A percentile compares a stretch with the other conserved stretches of the same genome.
These are phyloP conservation scores for Nemania abortiva DNA, from an alignment of 2,329 filamentous ascomycete species.

Conservation along the genomic window DNA sequence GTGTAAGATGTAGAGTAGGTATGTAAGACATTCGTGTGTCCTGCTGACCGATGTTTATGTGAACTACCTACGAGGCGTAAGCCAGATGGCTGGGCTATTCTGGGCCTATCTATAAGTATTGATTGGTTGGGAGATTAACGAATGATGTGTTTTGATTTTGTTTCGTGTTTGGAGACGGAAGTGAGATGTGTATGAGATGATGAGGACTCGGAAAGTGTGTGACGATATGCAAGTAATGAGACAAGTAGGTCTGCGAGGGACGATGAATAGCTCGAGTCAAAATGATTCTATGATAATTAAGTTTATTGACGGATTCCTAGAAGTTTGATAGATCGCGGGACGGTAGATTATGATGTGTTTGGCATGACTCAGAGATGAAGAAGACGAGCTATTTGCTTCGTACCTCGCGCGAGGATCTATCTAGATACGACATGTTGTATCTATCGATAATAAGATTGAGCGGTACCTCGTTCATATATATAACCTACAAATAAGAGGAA, in stretches of 20 bases:
- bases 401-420: too few relatives aligned
- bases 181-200: neutral
- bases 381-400: too few relatives aligned
- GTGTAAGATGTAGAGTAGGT: constrained; percentile 13
- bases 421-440: too few relatives aligned
- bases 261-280: neutral
- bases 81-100: neutral
- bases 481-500: too few relatives aligned
- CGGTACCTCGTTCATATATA: too few relatives aligned
- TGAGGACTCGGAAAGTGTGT: neutral
- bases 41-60: constrained; percentile 4
- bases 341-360: too few relatives aligned
- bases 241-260: neutral
- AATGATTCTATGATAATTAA: neutral
- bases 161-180: neutral
- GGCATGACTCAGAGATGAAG: neutral
- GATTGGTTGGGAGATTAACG: neutral
- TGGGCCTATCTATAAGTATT: neutral
- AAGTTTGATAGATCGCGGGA: neutral
- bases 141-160: neutral
- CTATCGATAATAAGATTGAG: too few relatives aligned
- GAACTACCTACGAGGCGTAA: neutral
- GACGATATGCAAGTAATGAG: neutral
- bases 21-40: neutral
- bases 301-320: too few relatives aligned